Percentiles rank a stretch among this genome's conserved stretches.
Conservation (phyloP, 305 asterid genomes). For the Fraxinus dipetala region DNA sequence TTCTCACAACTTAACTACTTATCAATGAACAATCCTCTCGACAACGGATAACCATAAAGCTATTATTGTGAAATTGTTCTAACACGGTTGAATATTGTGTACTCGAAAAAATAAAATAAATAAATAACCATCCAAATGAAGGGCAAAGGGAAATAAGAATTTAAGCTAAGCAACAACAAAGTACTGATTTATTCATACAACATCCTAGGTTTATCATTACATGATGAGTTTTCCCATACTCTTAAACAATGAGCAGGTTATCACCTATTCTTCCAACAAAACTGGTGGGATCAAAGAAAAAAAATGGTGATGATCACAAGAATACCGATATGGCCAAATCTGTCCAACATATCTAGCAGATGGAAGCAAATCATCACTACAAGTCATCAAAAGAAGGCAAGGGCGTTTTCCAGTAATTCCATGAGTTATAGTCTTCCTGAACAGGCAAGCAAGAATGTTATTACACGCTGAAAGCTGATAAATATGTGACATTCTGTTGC, state of each 20-base stretch:
- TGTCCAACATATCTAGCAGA: conserved; percentile 29
- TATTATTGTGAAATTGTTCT: background rate
- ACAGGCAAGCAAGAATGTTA: background rate
- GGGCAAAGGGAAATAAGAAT: background rate
- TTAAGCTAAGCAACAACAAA: background rate
- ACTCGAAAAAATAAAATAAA: background rate
- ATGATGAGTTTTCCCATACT: conserved; percentile 26
- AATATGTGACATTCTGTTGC: background rate
- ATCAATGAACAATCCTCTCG: background rate
- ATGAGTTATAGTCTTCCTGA: conserved; percentile 86
- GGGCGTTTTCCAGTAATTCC: conserved; percentile 91
- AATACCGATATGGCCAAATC: conserved; percentile 29
- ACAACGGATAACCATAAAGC: background rate
- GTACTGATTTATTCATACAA: conserved; percentile 27
- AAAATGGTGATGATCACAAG: conserved; percentile 24
- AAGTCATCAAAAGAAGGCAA: conserved; percentile 54
- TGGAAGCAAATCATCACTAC: conserved; percentile 2
- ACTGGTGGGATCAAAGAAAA: conserved; percentile 1
- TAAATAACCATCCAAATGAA: background rate
- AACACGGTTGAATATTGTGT: background rate
- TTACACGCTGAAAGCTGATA: background rate
- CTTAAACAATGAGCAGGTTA: background rate
- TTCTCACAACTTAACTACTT: background rate
- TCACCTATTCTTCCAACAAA: conserved; percentile 27
- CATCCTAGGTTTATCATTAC: conserved; percentile 34